Percentiles rank a stretch among this genome's conserved stretches.
phyloP scores from a whole-genome alignment of 441 rosid genomes.

The Erodium trifolium region DNA sequence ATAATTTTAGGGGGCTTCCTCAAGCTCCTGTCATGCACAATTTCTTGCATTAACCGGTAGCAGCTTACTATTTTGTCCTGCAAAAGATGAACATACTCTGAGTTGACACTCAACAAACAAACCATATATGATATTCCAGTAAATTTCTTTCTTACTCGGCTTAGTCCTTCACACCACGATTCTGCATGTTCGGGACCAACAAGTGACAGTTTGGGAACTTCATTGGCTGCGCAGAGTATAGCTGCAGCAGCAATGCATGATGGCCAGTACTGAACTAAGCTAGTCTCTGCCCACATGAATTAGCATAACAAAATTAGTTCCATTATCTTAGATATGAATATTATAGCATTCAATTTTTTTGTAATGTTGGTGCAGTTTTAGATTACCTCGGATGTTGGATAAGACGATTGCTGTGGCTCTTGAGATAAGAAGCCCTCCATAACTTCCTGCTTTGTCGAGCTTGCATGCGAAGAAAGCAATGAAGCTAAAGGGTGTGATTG shows the following conservation, averaged over 20 bases:
- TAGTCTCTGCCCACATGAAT: conserved; percentile 47
- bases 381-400: conserved; percentile 66
- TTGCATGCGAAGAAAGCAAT: conserved; percentile 81
- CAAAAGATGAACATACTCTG: conserved; percentile 21
- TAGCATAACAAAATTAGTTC: not conserved
- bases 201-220: conserved; percentile 62
- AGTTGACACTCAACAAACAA: conserved; percentile 3
- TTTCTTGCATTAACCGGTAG: conserved; percentile 69
- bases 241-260: conserved; percentile 92
- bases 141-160: conserved; percentile 46
- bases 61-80: conserved; percentile 85
- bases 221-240: conserved; percentile 67
- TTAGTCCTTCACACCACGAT: conserved; percentile 85
- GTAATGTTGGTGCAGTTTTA: too few species aligned
- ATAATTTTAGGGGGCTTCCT: conserved; percentile 9
- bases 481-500: conserved; percentile 80
- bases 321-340: not conserved
- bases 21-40: conserved; percentile 26
- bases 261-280: conserved; percentile 76
- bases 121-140: not conserved
- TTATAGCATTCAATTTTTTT: not conserved
- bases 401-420: conserved; percentile 63
- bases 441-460: conserved; percentile 57
- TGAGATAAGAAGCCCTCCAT: conserved; percentile 46
- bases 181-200: conserved; percentile 59